A percentile compares a stretch with the other conserved stretches of the same genome.
These are phyloP conservation scores for Ceratocystis eucalypticola DNA, from an alignment of 2,329 filamentous ascomycete genomes.

Conservation along the genomic window DNA sequence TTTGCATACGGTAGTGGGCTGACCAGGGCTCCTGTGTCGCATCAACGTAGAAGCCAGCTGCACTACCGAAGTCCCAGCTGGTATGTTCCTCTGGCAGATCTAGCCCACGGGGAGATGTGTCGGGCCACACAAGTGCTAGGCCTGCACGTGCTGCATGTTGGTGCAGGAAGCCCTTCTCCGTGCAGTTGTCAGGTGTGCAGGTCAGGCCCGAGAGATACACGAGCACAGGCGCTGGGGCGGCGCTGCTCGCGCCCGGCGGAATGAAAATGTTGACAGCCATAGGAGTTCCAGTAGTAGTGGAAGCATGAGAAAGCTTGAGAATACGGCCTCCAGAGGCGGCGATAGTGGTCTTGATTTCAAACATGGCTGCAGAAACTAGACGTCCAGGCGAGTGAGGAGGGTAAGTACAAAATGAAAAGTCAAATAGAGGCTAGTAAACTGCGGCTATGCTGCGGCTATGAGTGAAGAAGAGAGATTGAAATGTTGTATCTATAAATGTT, in stretches of 20 bases:
- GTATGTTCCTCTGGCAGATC: slow-evolving; percentile 75
- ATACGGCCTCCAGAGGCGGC: slow-evolving; percentile 87
- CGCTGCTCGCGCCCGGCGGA: slow-evolving; percentile 51
- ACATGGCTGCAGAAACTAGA: slow-evolving; percentile 40
- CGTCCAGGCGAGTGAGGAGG: not conserved
- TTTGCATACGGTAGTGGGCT: slow-evolving; percentile 83
- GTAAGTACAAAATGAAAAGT: not conserved
- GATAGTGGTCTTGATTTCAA: slow-evolving; percentile 82
- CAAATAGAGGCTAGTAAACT: not conserved
- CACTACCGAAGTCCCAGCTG: slow-evolving; percentile 78
- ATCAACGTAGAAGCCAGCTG: slow-evolving; percentile 90
- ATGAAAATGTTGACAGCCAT: slow-evolving; percentile 93
- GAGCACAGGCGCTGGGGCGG: slow-evolving; percentile 57
- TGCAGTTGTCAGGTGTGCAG: slow-evolving; percentile 79
- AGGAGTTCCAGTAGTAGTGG: slow-evolving; percentile 63
- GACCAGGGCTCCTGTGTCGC: slow-evolving; percentile 62
- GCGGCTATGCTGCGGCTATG: not conserved
- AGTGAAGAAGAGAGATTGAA: not conserved
- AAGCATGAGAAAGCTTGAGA: slow-evolving; percentile 81
- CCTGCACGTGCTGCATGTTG: slow-evolving; percentile 63
- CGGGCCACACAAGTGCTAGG: slow-evolving; percentile 87
- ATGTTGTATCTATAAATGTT: not conserved
- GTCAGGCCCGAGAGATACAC: slow-evolving; percentile 91
- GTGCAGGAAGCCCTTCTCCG: slow-evolving; percentile 83
- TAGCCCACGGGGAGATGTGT: slow-evolving; percentile 82